Evolutionary conservation across 108 stramenopile species (phyloP).

Genomic region (Cyclotella baltica): DNA sequence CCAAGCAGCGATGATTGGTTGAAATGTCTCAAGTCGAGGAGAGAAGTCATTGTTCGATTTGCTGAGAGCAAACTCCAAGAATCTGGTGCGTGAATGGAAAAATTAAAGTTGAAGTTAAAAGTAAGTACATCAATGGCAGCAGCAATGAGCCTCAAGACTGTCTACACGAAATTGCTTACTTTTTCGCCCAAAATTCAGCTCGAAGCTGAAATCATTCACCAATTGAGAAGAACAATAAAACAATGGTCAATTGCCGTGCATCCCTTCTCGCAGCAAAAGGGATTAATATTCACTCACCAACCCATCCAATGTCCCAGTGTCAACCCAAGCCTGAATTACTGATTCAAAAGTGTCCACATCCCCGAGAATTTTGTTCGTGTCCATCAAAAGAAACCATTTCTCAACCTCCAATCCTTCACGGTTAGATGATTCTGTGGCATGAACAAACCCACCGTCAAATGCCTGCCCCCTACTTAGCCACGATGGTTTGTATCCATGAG

Average conservation of each 20-base stretch:
- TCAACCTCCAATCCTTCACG: slow-evolving; percentile 59
- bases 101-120: neutral
- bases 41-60: slow-evolving; percentile 13
- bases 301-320: slow-evolving; percentile 69
- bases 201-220: slow-evolving; percentile 1
- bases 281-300: slow-evolving; percentile 22
- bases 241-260: neutral
- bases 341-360: slow-evolving; percentile 75
- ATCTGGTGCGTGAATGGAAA: neutral
- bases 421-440: slow-evolving; percentile 22
- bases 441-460: slow-evolving; percentile 52
- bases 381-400: slow-evolving; percentile 63
- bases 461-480: slow-evolving; percentile 42
- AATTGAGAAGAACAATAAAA: neutral
- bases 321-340: slow-evolving; percentile 78
- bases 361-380: slow-evolving; percentile 46
- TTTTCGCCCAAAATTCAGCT: slow-evolving; percentile 58
- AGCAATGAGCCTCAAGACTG: neutral
- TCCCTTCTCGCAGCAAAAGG: neutral
- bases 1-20: slow-evolving; percentile 80
- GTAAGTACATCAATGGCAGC: neutral
- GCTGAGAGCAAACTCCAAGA: neutral
- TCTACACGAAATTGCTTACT: slow-evolving; percentile 7
- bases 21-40: slow-evolving; percentile 61
- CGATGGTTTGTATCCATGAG: slow-evolving; percentile 36